These are phyloP conservation scores for Nakaseomyces delphensis DNA, from an alignment of 1,139 yeast genomes.

Conservation along the genomic window DNA sequence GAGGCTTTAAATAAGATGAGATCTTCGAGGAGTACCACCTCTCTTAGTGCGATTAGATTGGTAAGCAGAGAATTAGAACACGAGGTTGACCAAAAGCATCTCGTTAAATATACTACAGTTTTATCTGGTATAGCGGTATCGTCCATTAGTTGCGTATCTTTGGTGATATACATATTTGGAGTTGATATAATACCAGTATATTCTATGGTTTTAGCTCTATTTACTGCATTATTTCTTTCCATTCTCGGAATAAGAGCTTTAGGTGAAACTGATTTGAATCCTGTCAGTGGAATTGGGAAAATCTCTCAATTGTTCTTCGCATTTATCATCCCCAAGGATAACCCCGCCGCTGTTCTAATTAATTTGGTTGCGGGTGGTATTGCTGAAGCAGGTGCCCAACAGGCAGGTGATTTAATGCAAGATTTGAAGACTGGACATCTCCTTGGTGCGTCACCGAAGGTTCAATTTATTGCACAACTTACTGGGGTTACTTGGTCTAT, in stretches of 20 bases:
- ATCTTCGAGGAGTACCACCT: conserved; percentile 10
- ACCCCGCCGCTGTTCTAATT: conserved; percentile 74
- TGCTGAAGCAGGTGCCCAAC: conserved; percentile 98
- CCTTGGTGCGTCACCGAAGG: conserved; percentile 84
- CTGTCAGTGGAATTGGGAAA: conserved; percentile 95
- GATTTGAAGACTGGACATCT: conserved; percentile 91
- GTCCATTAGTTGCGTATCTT: conserved; percentile 53
- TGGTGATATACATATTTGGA: conserved; percentile 64
- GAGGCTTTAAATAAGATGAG: conserved; percentile 21
- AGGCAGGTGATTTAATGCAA: conserved; percentile 97
- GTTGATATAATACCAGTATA: conserved; percentile 54
- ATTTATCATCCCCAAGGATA: conserved; percentile 59
- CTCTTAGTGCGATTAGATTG: conserved; percentile 23
- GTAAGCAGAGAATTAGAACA: conserved; percentile 28
- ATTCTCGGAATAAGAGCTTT: conserved; percentile 85
- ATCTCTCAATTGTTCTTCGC: conserved; percentile 86
- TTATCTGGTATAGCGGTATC: conserved; percentile 56
- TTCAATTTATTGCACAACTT: conserved; percentile 83
- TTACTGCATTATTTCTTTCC: conserved; percentile 69
- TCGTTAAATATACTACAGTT: conserved; percentile 47
- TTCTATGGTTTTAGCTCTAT: conserved; percentile 57
- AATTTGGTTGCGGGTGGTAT: conserved; percentile 93
- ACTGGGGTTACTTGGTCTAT: conserved; percentile 83
- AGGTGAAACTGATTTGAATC: conserved; percentile 94
- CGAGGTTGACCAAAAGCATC: conserved; percentile 40